Percentiles rank a stretch among this genome's conserved stretches.
Conservation (phyloP, 208 protist species). For the Tritrichomonas musculus region DNA sequence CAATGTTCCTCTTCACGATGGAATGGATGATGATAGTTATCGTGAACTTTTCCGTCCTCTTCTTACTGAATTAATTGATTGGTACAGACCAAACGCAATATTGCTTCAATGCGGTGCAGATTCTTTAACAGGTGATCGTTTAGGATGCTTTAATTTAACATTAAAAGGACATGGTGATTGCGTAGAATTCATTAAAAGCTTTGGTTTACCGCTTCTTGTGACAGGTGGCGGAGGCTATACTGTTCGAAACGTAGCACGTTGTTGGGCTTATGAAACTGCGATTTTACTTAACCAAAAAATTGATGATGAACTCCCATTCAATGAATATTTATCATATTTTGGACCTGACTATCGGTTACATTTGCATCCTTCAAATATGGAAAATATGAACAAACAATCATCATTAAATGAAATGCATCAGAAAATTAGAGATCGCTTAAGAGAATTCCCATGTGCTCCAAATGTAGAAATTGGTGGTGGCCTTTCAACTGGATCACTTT, state of each 20-base stretch:
- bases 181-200: constrained; percentile 68
- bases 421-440: background rate
- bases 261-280: constrained; percentile 66
- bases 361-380: constrained; percentile 58
- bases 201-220: constrained; percentile 63
- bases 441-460: background rate
- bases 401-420: constrained; percentile 33
- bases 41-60: constrained; percentile 80
- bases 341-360: constrained; percentile 70
- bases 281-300: constrained; percentile 35
- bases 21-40: constrained; percentile 74
- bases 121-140: constrained; percentile 88
- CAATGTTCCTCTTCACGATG: constrained; percentile 85
- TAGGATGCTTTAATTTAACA: constrained; percentile 89
- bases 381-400: constrained; percentile 61
- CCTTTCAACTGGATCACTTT: too few species aligned
- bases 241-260: constrained; percentile 72
- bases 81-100: constrained; percentile 80
- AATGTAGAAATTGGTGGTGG: background rate
- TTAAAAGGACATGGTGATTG: constrained; percentile 62
- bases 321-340: constrained; percentile 79
- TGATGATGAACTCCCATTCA: constrained; percentile 68
- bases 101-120: constrained; percentile 98
- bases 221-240: constrained; percentile 79
- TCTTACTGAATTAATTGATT: constrained; percentile 74